Percentiles rank a stretch among this genome's conserved stretches.
Evolutionary conservation across 495 filamentous ascomycete genomes (phyloP).

Genomic region (Penicillium argentinense): DNA sequence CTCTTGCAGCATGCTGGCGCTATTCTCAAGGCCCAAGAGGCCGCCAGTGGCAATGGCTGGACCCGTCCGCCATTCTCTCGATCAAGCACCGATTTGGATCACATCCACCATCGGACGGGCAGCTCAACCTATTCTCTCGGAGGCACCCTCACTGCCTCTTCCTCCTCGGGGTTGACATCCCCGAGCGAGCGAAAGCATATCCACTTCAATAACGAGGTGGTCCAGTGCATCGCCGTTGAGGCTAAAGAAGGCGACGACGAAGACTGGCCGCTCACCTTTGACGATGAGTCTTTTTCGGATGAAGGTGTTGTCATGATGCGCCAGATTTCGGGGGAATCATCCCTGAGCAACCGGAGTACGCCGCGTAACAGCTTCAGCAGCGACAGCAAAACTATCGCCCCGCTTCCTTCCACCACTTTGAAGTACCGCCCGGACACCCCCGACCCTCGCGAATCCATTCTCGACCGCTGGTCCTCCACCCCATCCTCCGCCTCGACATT

Average conservation of each 20-base stretch:
- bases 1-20: slow-evolving; percentile 92
- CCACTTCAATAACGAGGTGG: slow-evolving; percentile 93
- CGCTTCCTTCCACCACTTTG: slow-evolving; percentile 85
- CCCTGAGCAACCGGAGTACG: slow-evolving; percentile 47
- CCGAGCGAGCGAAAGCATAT: slow-evolving; percentile 81
- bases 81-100: slow-evolving; percentile 66
- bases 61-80: slow-evolving; percentile 50
- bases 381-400: slow-evolving; percentile 90
- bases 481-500: slow-evolving; percentile 29
- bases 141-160: slow-evolving; percentile 31
- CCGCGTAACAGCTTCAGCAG: slow-evolving; percentile 52
- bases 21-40: slow-evolving; percentile 86
- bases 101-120: slow-evolving; percentile 41
- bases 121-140: slow-evolving; percentile 29
- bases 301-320: slow-evolving; percentile 89
- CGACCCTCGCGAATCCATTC: slow-evolving; percentile 47
- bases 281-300: slow-evolving; percentile 65
- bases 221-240: slow-evolving; percentile 94
- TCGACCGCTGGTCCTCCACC: slow-evolving; percentile 37
- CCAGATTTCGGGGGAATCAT: slow-evolving; percentile 48
- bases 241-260: slow-evolving; percentile 74
- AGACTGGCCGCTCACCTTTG: slow-evolving; percentile 41
- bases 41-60: slow-evolving; percentile 45
- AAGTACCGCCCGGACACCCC: slow-evolving; percentile 85
- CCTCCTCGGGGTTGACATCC: slow-evolving; percentile 56